Percentiles rank a stretch among this genome's conserved stretches.
Evolutionary conservation across 306 rosid species (phyloP).

Genomic region (Geum urbanum): DNA sequence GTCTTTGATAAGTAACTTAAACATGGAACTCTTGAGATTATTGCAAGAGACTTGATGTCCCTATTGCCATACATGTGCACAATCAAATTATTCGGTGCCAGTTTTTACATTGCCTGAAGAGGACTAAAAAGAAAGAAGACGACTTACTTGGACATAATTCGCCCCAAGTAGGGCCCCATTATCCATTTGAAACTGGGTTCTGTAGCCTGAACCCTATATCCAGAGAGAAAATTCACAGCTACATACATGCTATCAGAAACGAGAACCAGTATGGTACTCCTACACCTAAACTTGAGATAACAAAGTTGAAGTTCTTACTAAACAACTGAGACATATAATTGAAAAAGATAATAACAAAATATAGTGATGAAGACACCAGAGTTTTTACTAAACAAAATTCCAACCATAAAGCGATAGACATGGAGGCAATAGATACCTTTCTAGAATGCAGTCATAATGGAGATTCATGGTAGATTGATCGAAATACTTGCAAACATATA

Average conservation of each 20-base stretch:
- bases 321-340: background rate
- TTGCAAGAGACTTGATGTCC: background rate
- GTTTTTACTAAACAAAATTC: background rate
- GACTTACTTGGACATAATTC: conserved; percentile 76
- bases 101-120: background rate
- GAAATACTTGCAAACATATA: too few species aligned
- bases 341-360: background rate
- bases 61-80: too few species aligned
- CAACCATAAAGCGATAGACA: background rate
- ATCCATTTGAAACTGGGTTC: conserved; percentile 78
- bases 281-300: conserved; percentile 2
- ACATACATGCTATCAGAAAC: background rate
- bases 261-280: background rate
- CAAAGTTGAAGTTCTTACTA: background rate
- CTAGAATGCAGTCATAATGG: background rate
- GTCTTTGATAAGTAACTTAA: background rate
- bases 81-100: background rate
- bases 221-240: background rate
- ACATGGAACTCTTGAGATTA: background rate
- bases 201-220: conserved; percentile 75
- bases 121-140: conserved; percentile 1
- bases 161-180: conserved; percentile 84
- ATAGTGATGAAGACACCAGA: background rate
- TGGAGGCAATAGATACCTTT: background rate
- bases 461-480: too few species aligned